Evolutionary conservation across 306 rosid species (phyloP).

Genomic region (Castanopsis chinensis): DNA sequence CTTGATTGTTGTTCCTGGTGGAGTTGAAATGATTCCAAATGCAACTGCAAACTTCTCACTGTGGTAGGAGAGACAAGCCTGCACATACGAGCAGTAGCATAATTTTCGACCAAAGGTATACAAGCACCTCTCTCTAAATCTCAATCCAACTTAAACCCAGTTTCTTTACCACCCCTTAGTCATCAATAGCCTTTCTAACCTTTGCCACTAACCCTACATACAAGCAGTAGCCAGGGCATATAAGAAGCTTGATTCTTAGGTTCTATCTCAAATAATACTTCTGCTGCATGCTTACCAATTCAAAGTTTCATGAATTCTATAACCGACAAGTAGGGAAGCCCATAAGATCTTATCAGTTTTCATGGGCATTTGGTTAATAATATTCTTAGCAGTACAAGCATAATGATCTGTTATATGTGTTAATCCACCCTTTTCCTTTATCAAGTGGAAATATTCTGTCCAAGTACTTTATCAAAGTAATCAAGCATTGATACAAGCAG

Average conservation of each 20-base stretch:
- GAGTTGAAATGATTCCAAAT: slow-evolving; percentile 67
- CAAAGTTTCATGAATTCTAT: too few relatives aligned
- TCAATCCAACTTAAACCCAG: slow-evolving; percentile 72
- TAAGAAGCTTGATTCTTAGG: slow-evolving; percentile 68
- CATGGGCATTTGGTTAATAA: slow-evolving; percentile 51
- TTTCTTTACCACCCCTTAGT: slow-evolving; percentile 43
- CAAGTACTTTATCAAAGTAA: slow-evolving; percentile 56
- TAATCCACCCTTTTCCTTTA: slow-evolving; percentile 56
- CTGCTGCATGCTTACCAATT: too few relatives aligned
- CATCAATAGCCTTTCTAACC: slow-evolving; percentile 52
- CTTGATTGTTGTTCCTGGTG: slow-evolving; percentile 52
- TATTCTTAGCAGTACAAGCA: slow-evolving; percentile 54
- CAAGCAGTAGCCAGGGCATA: slow-evolving; percentile 54
- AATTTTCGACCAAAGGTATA: slow-evolving; percentile 49
- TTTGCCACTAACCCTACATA: slow-evolving; percentile 53
- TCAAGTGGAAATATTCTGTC: slow-evolving; percentile 54
- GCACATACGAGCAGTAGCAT: slow-evolving; percentile 52
- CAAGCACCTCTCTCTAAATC: slow-evolving; percentile 55
- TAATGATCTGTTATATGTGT: slow-evolving; percentile 56
- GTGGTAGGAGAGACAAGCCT: slow-evolving; percentile 67
- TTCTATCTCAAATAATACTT: slow-evolving; percentile 41
- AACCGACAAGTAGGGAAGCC: too few relatives aligned
- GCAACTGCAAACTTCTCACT: slow-evolving; percentile 51
- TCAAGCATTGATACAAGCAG: slow-evolving; percentile 72
- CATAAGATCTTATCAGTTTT: slow-evolving; percentile 29